These are phyloP conservation scores for Mucor sp. DNA, from an alignment of 371 early-diverging fungal genomes.

Conservation along the genomic window DNA sequence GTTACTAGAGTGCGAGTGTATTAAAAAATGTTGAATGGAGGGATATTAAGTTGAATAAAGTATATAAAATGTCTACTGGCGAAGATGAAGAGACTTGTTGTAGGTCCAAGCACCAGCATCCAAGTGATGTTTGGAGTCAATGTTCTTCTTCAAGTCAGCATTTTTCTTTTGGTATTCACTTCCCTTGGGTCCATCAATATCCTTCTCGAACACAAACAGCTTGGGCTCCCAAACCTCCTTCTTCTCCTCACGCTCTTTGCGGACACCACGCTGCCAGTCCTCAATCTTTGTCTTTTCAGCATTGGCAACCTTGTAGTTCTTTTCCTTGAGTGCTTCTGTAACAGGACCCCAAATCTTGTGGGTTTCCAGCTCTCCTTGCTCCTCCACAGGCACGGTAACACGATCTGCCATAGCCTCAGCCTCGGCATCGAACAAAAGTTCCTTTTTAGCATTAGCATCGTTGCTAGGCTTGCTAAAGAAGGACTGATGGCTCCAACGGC, in stretches of 20 bases:
- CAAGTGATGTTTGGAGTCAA: constrained; percentile 34
- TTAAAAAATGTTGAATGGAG: neutral
- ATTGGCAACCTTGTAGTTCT: constrained; percentile 69
- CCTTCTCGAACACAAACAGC: constrained; percentile 57
- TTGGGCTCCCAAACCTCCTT: constrained; percentile 45
- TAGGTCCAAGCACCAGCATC: constrained; percentile 53
- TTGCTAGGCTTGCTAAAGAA: constrained; percentile 26
- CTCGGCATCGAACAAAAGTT: constrained; percentile 67
- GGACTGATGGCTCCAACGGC: constrained; percentile 70
- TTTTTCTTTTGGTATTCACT: constrained; percentile 21
- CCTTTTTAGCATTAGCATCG: constrained; percentile 15
- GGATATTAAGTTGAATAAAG: neutral
- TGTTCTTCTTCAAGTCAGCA: constrained; percentile 11
- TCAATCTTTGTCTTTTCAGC: constrained; percentile 73
- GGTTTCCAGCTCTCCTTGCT: constrained; percentile 71
- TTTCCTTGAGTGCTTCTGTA: constrained; percentile 61
- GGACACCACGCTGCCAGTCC: constrained; percentile 69
- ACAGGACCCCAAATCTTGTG: constrained; percentile 74
- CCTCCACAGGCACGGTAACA: constrained; percentile 54
- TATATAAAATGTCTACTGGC: neutral
- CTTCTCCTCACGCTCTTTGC: constrained; percentile 62
- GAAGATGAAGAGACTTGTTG: constrained; percentile 38
- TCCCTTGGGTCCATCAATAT: constrained; percentile 16
- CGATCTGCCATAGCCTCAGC: constrained; percentile 58
- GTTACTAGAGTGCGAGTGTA: neutral